Base-by-base conservation (phyloP, 108 stramenopile genomes). In the Nitzschia sp. region DNA sequence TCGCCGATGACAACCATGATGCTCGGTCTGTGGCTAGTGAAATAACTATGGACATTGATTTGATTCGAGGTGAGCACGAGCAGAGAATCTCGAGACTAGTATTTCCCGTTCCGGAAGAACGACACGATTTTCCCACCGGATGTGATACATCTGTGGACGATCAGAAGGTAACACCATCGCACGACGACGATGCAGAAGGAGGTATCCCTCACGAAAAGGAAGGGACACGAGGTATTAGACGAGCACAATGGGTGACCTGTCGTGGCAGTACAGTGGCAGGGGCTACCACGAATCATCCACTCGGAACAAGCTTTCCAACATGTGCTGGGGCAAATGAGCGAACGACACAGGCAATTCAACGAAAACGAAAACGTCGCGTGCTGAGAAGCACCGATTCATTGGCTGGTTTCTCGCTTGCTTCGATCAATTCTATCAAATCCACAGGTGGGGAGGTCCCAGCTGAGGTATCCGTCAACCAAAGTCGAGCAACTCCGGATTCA, bases 1-100 rank as follows among this genome's bases (percentile, higher is more conserved):
- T 44, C 3, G 1, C 1, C 4, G 1, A 25, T 25, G 19, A 41
- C 6, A 25, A 61, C 13, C 60, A 44, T 4, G 60, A 61, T 45
- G 41, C 8, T 26, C 36, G 60, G 13, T 61, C 60, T 9, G 60
- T 61, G 23, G 60, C 60, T 23, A 61, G 60, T 45, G 60, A 61
- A 45, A 61, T 61, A 2, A 61, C 60, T 1, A 61, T 61, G 60
- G 60, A 61, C 38, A 3, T 61, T n/a, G 60, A 41, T 44, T 45
- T 61, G 41, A 26, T 41, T 2, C 60, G 60, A 1, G 60, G 60
- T 11, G 41, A 25, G 5, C 4, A 56, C 2, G 55, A 56, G 19
- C 16, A n/a, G 19, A 50, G 19, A n/a, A 21, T 21, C 19, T 8
- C 19, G 48, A 50, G 48, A n/a, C n/a, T n/a, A n/a, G n/a, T n/a